phyloP scores from a whole-genome alignment of 2,329 filamentous ascomycete genomes.

The Venturia aucupariae region DNA sequence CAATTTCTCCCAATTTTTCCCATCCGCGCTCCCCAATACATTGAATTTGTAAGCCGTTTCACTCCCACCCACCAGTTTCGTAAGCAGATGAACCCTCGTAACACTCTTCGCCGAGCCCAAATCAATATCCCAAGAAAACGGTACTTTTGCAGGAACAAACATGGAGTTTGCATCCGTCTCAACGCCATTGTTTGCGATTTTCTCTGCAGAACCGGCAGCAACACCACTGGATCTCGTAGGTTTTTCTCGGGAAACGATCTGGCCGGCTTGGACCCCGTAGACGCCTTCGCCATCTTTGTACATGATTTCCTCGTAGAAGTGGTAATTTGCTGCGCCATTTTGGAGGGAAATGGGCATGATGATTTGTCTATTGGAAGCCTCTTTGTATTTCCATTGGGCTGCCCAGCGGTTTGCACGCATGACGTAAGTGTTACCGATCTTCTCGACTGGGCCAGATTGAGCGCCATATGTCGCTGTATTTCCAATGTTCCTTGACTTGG shows the following conservation, averaged over 20 bases:
- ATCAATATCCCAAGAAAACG: neutral
- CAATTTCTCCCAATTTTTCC: neutral
- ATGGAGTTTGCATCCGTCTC: neutral
- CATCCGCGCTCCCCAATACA: neutral
- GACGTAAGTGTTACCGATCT: conserved; percentile 10
- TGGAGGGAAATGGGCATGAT: conserved; percentile 17
- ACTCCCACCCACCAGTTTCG: neutral
- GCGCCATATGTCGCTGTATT: conserved; percentile 18
- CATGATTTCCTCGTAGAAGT: conserved; percentile 16
- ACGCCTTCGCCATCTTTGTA: conserved; percentile 19
- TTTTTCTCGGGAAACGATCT: conserved; percentile 18
- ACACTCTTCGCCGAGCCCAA: neutral
- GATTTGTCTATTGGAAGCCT: conserved; percentile 17
- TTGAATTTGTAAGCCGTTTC: conserved; percentile 11
- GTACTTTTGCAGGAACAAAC: neutral
- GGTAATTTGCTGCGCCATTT: conserved; percentile 17
- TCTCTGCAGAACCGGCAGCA: neutral
- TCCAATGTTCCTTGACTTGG: conserved; percentile 16
- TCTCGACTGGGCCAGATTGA: conserved; percentile 18
- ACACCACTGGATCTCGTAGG: neutral
- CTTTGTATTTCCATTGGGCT: conserved; percentile 18
- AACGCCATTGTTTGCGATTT: neutral
- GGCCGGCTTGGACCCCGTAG: conserved; percentile 19
- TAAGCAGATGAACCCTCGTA: conserved; percentile 15
- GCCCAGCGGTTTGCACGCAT: conserved; percentile 19